Evolutionary conservation across 2,329 filamentous ascomycete species (phyloP).

Genomic region (Botrytis porri): DNA sequence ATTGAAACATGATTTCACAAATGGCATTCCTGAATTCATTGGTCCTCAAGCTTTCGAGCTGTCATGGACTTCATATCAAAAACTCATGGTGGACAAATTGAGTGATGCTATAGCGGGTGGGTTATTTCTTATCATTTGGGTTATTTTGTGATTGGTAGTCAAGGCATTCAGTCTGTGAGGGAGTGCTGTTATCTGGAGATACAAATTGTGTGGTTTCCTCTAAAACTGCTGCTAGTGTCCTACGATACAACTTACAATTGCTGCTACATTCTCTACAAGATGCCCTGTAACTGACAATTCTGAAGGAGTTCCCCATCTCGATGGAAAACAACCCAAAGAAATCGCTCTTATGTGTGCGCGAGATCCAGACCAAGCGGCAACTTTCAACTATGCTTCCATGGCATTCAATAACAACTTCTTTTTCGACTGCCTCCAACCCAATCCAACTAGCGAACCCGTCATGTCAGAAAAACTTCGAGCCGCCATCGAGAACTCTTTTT

Average conservation of each 20-base stretch:
- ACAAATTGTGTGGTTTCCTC: not conserved
- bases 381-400: conserved; percentile 97
- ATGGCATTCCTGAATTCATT: conserved; percentile 68
- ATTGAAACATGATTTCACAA: conserved; percentile 46
- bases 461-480: conserved; percentile 56
- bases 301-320: not conserved
- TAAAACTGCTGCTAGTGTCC: not conserved
- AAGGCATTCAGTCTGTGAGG: not conserved
- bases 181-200: not conserved
- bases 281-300: not conserved
- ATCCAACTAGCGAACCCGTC: conserved; percentile 36
- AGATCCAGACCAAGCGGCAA: conserved; percentile 69
- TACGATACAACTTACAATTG: not conserved
- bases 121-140: conserved; percentile 32
- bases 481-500: conserved; percentile 69
- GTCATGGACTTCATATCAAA: conserved; percentile 82
- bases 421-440: conserved; percentile 59
- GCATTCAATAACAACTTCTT: conserved; percentile 88
- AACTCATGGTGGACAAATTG: conserved; percentile 68
- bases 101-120: conserved; percentile 71
- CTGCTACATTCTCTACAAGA: not conserved
- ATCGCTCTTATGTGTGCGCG: conserved; percentile 75
- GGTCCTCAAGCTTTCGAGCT: conserved; percentile 66
- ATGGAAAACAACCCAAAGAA: conserved; percentile 48
- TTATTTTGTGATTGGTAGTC: not conserved